Evolutionary conservation across 176 grass and related monocot genomes (phyloP).

Genomic region (Musa troglodytarum): DNA sequence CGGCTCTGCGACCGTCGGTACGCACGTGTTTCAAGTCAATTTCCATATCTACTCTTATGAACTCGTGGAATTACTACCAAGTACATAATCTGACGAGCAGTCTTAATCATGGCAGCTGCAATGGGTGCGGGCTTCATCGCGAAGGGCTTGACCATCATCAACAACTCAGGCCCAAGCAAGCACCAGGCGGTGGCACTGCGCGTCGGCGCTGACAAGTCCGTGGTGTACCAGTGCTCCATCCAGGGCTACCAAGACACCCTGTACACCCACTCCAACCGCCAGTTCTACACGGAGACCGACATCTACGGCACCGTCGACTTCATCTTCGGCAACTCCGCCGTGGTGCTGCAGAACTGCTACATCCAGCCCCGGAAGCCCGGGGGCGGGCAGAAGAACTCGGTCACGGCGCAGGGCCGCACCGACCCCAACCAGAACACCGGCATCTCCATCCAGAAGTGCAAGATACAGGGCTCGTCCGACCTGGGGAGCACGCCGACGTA

Average conservation of each 20-base stretch:
- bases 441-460: conserved; percentile 62
- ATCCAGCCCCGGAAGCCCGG: conserved; percentile 37
- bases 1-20: conserved; percentile 77
- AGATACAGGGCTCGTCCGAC: conserved; percentile 32
- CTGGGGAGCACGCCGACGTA: conserved; percentile 39
- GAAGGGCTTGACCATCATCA: conserved; percentile 58
- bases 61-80: too few relatives aligned
- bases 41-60: too few relatives aligned
- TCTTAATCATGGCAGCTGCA: conserved; percentile 28
- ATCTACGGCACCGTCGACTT: conserved; percentile 79
- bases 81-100: not conserved
- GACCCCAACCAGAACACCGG: conserved; percentile 76
- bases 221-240: conserved; percentile 59
- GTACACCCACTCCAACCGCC: conserved; percentile 60
- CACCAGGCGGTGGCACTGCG: conserved; percentile 60
- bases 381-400: conserved; percentile 25
- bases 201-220: conserved; percentile 50
- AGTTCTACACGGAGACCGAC: conserved; percentile 40
- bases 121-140: conserved; percentile 69
- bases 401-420: conserved; percentile 61
- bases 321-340: conserved; percentile 70
- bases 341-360: conserved; percentile 51
- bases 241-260: conserved; percentile 76
- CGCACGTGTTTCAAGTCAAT: not conserved
- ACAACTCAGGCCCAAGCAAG: conserved; percentile 46